phyloP scores from a whole-genome alignment of 305 asterid species.

The Rubia peregrina region DNA sequence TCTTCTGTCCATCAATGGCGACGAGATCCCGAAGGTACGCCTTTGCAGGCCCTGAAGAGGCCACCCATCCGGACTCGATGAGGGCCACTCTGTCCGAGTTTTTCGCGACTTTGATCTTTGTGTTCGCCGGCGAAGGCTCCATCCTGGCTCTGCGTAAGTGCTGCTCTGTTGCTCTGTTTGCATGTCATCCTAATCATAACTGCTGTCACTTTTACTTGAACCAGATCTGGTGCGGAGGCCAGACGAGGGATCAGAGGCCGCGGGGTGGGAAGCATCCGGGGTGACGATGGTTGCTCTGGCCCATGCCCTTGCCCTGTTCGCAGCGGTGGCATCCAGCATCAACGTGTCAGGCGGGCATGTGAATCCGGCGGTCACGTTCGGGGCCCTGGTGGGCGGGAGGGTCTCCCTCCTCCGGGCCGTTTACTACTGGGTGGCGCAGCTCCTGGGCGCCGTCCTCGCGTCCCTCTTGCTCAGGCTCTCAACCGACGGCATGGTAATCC shows the following conservation, averaged over 20 bases:
- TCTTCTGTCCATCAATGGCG: not conserved
- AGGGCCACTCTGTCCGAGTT: constrained; percentile 69
- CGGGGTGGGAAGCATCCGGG: constrained; percentile 43
- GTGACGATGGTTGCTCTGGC: constrained; percentile 57
- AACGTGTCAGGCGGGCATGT: constrained; percentile 87
- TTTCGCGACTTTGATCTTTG: constrained; percentile 66
- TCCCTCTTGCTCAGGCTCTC: constrained; percentile 54
- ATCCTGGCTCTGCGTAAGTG: constrained; percentile 59
- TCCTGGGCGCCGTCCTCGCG: constrained; percentile 65
- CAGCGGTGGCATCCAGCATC: constrained; percentile 76
- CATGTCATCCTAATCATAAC: too few relatives aligned
- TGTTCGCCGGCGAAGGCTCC: constrained; percentile 77
- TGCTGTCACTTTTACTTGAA: too few relatives aligned
- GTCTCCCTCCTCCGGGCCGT: constrained; percentile 60
- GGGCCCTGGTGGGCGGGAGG: constrained; percentile 79
- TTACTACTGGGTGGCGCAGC: constrained; percentile 87
- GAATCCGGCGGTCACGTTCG: constrained; percentile 83
- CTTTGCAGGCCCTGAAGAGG: constrained; percentile 71
- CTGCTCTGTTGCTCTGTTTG: not conserved
- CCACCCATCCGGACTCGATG: constrained; percentile 76
- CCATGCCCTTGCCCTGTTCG: constrained; percentile 61
- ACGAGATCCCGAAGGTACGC: constrained; percentile 54
- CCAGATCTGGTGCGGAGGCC: not conserved
- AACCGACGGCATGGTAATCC: constrained; percentile 56
- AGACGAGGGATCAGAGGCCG: constrained; percentile 24